Percentiles rank a stretch among this genome's conserved stretches.
phyloP scores from a whole-genome alignment of 148 eudicot genomes.

The Camellia sinensis region DNA sequence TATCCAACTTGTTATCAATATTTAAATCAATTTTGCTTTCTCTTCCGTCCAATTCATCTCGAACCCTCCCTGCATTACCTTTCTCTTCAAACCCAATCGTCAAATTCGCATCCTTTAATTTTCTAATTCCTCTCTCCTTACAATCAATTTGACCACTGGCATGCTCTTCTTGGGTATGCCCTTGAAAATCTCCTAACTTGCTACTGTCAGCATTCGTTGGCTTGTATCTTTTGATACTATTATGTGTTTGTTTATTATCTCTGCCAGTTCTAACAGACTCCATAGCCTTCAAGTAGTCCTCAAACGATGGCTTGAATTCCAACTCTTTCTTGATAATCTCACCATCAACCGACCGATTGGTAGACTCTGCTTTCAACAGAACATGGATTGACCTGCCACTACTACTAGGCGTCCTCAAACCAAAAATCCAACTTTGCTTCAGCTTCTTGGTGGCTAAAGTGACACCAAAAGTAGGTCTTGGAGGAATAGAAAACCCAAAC shows the following conservation, averaged over 20 bases:
- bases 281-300: conserved; percentile 77
- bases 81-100: conserved; percentile 9
- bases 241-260: conserved; percentile 24
- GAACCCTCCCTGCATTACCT: conserved; percentile 9
- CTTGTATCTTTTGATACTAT: not conserved
- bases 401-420: not conserved
- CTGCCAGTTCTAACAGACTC: conserved; percentile 53
- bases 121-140: not conserved
- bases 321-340: conserved; percentile 32
- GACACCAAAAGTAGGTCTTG: conserved; percentile 30
- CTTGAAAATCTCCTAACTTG: conserved; percentile 8
- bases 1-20: conserved; percentile 9
- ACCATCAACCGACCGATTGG: conserved; percentile 4
- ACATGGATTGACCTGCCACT: not conserved
- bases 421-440: conserved; percentile 23
- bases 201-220: not conserved
- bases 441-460: conserved; percentile 24
- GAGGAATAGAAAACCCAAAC: conserved; percentile 14
- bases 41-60: not conserved
- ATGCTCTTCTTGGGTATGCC: not conserved
- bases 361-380: conserved; percentile 11
- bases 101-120: conserved; percentile 3
- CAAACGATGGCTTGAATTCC: conserved; percentile 73
- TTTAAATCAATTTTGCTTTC: conserved; percentile 7
- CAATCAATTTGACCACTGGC: not conserved